A percentile compares a stretch with the other conserved stretches of the same genome.
Conservation (phyloP, 352 stramenopile species). For the Albugo laibachii region DNA sequence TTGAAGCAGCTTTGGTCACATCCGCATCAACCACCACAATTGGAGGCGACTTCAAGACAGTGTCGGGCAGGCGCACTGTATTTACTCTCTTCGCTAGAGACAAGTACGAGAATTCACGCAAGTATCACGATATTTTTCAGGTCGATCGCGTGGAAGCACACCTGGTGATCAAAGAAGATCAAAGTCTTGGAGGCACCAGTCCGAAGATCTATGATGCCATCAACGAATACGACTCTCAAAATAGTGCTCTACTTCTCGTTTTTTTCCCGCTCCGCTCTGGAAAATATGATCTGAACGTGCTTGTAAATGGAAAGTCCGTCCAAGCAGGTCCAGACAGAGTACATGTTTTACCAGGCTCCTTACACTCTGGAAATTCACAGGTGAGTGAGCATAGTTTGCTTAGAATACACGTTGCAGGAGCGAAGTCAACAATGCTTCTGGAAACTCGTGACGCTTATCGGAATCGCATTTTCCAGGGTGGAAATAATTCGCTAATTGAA, state of each 20-base stretch:
- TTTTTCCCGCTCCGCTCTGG: conserved; percentile 5
- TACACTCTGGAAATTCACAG: no score
- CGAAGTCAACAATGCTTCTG: conserved; percentile 17
- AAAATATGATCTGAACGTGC: conserved; percentile 17
- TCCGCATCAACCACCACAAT: conserved; percentile 11
- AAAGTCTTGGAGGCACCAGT: background rate
- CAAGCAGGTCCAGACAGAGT: conserved; percentile 22
- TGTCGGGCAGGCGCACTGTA: conserved; percentile 14
- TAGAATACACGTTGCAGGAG: conserved; percentile 20
- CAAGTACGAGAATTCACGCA: conserved; percentile 15
- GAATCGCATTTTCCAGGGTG: conserved; percentile 31
- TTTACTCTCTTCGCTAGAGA: conserved; percentile 28
- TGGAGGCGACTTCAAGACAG: conserved; percentile 9
- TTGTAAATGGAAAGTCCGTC: no score
- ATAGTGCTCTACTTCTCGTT: background rate
- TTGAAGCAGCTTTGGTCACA: conserved; percentile 14
- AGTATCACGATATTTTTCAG: background rate
- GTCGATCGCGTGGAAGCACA: no score
- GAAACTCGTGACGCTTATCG: conserved; percentile 28
- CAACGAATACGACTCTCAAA: background rate
- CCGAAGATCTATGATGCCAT: background rate
- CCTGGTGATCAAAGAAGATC: background rate
- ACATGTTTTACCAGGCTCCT: conserved; percentile 11
- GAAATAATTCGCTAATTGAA: conserved; percentile 5
- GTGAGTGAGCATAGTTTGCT: conserved; percentile 25